Conservation (phyloP, 441 rosid species). For the Gossypium davidsonii region DNA sequence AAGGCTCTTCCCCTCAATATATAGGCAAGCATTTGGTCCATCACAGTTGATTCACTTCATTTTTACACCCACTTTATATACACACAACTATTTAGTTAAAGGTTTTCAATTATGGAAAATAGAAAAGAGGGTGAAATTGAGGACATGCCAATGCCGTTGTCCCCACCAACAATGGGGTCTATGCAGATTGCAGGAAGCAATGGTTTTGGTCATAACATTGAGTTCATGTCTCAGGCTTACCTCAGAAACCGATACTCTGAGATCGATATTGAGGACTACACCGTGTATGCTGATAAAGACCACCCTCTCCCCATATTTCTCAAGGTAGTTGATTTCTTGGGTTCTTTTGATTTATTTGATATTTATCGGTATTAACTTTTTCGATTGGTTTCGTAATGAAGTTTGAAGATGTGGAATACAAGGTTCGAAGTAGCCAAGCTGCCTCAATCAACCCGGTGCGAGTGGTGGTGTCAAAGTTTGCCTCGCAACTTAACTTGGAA, state of each 20-base stretch:
- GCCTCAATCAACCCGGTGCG: conserved; percentile 51
- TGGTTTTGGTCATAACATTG: conserved; percentile 69
- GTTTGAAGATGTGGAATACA: conserved; percentile 87
- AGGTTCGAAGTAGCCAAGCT: conserved; percentile 43
- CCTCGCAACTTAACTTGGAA: conserved; percentile 45
- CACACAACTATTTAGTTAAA: neutral
- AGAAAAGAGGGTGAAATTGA: conserved; percentile 48
- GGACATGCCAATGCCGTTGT: conserved; percentile 39
- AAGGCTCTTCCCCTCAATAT: conserved; percentile 25
- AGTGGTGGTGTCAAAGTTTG: conserved; percentile 62
- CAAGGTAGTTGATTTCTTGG: conserved; percentile 37
- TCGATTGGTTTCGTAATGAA: conserved; percentile 18
- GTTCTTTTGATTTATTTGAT: neutral
- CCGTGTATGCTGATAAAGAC: conserved; percentile 32
- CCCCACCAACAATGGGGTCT: conserved; percentile 55
- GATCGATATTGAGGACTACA: conserved; percentile 53
- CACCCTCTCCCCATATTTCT: conserved; percentile 81
- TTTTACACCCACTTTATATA: conserved; percentile 8
- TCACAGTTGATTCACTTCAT: conserved; percentile 48
- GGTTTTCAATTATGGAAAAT: conserved; percentile 41
- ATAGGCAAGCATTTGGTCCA: conserved; percentile 55
- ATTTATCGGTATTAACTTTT: neutral
- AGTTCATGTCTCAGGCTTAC: conserved; percentile 72
- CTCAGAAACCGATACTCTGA: conserved; percentile 60
- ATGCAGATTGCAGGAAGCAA: conserved; percentile 76